Percentiles rank a stretch among this genome's conserved stretches.
Evolutionary conservation across 2,329 filamentous ascomycete species (phyloP).

Genomic region (Ophiostoma sp.): DNA sequence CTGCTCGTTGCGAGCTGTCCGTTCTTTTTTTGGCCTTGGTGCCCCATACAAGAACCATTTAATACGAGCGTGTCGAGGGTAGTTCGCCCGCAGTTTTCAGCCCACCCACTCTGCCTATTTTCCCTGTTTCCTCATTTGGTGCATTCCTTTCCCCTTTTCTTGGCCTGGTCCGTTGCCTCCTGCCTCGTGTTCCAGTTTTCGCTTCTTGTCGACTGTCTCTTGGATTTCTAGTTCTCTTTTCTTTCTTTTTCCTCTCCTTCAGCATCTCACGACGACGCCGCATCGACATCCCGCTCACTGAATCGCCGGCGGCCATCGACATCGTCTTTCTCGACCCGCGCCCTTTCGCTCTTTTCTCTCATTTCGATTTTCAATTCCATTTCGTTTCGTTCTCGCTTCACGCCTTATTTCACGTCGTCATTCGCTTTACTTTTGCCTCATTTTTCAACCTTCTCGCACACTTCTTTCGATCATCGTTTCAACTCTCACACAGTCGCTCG

Average conservation of each 20-base stretch:
- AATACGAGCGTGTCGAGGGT: conserved; percentile 13
- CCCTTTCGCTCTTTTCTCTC: background rate
- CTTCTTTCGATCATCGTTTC: background rate
- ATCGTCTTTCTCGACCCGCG: background rate
- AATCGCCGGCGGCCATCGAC: conserved; percentile 5
- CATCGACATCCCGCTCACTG: conserved; percentile 11
- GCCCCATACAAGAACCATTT: background rate
- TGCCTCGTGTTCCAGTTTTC: conserved; percentile 23
- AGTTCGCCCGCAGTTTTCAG: conserved; percentile 4
- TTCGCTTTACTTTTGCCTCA: conserved; percentile 8
- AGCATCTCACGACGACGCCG: conserved; percentile 14
- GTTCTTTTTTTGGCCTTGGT: conserved; percentile 21
- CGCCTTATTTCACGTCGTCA: background rate
- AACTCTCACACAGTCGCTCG: background rate
- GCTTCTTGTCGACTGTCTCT: background rate
- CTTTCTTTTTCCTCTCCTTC: background rate
- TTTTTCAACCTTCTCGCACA: background rate
- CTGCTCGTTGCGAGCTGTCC: conserved; percentile 13
- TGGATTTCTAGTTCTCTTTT: background rate
- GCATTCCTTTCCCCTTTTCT: conserved; percentile 18
- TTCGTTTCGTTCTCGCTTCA: background rate
- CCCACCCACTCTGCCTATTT: conserved; percentile 14
- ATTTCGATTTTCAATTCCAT: background rate
- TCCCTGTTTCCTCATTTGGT: conserved; percentile 22
- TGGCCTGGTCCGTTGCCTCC: conserved; percentile 13